Conservation (phyloP, 805 yeast species). For the Yamadazyma insecticola region DNA sequence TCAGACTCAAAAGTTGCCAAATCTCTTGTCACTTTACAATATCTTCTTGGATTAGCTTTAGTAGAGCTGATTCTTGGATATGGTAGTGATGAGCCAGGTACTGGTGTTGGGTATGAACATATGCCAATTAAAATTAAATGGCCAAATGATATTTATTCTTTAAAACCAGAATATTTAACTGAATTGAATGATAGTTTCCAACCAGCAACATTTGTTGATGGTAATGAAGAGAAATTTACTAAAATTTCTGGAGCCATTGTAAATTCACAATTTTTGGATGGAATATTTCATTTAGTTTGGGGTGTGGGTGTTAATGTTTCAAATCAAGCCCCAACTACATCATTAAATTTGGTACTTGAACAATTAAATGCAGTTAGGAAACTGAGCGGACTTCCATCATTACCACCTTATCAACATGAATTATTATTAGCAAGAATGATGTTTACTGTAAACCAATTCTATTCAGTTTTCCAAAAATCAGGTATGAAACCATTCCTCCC, state of each 20-base stretch:
- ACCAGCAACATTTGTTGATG: constrained; percentile 35
- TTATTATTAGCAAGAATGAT: constrained; percentile 63
- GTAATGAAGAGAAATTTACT: constrained; percentile 60
- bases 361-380: constrained; percentile 53
- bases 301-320: constrained; percentile 87
- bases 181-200: constrained; percentile 18
- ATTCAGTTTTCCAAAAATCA: constrained; percentile 48
- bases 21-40: constrained; percentile 81
- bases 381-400: constrained; percentile 32
- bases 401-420: constrained; percentile 48
- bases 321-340: constrained; percentile 89
- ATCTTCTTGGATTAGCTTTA: constrained; percentile 75
- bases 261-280: constrained; percentile 64
- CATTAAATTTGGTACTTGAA: constrained; percentile 67
- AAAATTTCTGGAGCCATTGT: constrained; percentile 84
- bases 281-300: constrained; percentile 61
- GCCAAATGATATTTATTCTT: constrained; percentile 91
- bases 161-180: constrained; percentile 56
- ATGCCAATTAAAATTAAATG: constrained; percentile 84
- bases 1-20: constrained; percentile 34
- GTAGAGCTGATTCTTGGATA: constrained; percentile 71
- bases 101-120: constrained; percentile 56
- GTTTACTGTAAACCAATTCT: constrained; percentile 59
- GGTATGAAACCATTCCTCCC: constrained; percentile 71
- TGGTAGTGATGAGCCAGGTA: constrained; percentile 33